Conservation (phyloP, 441 rosid species). For the Melianthus villosus region DNA sequence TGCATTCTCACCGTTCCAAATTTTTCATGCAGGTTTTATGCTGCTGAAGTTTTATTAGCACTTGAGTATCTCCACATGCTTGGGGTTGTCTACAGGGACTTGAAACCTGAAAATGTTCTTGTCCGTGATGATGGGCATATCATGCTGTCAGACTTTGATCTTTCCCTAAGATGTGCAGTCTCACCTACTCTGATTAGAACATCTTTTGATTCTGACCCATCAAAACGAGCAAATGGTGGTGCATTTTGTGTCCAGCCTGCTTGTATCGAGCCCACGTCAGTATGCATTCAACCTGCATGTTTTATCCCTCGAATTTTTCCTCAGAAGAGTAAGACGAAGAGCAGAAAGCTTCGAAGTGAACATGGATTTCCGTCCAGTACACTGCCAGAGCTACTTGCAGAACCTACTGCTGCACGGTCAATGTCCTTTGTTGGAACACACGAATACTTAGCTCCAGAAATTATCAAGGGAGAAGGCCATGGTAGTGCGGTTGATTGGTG, state of each 20-base stretch:
- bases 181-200: conserved; percentile 72
- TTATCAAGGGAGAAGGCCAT: conserved; percentile 77
- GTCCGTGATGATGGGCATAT: conserved; percentile 69
- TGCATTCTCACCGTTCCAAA: no score
- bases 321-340: conserved; percentile 60
- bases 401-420: conserved; percentile 84
- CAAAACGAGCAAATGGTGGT: conserved; percentile 33
- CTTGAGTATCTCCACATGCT: conserved; percentile 9
- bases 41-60: background rate
- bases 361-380: conserved; percentile 30
- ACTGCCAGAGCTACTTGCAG: conserved; percentile 85
- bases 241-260: conserved; percentile 70
- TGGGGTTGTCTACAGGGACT: conserved; percentile 88
- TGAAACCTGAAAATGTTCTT: conserved; percentile 83
- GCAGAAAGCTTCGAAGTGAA: conserved; percentile 35
- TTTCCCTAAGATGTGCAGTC: conserved; percentile 74
- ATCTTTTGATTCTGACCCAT: conserved; percentile 40
- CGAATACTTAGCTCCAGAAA: conserved; percentile 97
- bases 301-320: conserved; percentile 67
- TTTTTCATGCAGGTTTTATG: no score
- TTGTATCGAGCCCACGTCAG: conserved; percentile 68
- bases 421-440: conserved; percentile 97
- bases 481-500: conserved; percentile 99
- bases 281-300: conserved; percentile 79
- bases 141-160: conserved; percentile 72